phyloP scores from a whole-genome alignment of 768 basidiomycete genomes.

The Lactarius hengduanensis region DNA sequence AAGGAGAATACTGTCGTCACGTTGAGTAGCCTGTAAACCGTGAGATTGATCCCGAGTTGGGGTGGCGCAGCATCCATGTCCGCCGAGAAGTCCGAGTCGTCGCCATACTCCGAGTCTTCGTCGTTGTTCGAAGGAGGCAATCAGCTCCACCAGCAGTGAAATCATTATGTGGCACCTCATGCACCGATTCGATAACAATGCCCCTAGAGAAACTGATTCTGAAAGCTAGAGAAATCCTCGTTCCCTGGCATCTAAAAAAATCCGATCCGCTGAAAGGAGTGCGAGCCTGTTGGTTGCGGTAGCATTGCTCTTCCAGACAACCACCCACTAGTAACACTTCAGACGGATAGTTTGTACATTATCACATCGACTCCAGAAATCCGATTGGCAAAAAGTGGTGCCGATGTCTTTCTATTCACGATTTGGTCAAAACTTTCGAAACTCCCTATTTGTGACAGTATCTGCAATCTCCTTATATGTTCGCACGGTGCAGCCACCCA shows the following conservation, averaged over 20 bases:
- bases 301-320: too few relatives aligned
- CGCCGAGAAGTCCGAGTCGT: too few relatives aligned
- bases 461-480: too few relatives aligned
- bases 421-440: too few relatives aligned
- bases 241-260: constrained; percentile 1
- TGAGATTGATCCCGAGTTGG: constrained; percentile 17
- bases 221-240: not conserved
- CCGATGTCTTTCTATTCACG: too few relatives aligned
- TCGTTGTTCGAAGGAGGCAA: not conserved
- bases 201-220: too few relatives aligned
- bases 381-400: too few relatives aligned
- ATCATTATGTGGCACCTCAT: not conserved
- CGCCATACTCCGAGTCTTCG: not conserved
- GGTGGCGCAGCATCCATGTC: not conserved
- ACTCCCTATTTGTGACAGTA: too few relatives aligned
- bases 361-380: too few relatives aligned
- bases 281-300: not conserved
- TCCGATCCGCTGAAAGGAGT: not conserved
- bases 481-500: too few relatives aligned
- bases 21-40: constrained; percentile 8
- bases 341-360: too few relatives aligned
- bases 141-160: not conserved
- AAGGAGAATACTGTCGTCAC: not conserved
- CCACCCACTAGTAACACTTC: too few relatives aligned
- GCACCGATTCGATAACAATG: not conserved